Conservation (phyloP, 176 grass and related monocot genomes). For the Aechmea fasciata region DNA sequence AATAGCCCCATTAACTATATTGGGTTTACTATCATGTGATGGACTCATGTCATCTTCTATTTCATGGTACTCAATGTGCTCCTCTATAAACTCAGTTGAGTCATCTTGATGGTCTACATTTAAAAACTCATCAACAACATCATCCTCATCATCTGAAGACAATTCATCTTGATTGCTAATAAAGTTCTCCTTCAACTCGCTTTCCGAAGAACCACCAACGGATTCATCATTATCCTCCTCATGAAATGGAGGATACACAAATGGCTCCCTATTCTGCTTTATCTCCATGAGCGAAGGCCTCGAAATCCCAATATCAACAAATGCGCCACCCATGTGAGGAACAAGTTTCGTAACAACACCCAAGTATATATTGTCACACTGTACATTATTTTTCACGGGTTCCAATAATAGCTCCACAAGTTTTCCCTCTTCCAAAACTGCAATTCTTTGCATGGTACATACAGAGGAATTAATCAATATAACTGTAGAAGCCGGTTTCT, state of each 20-base stretch:
- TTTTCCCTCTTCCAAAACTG: conserved; percentile 83
- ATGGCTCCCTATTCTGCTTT: conserved; percentile 70
- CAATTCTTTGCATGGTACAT: conserved; percentile 85
- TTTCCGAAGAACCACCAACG: conserved; percentile 20
- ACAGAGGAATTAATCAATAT: conserved; percentile 89
- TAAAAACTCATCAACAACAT: conserved; percentile 41
- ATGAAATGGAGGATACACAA: conserved; percentile 61
- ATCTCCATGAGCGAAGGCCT: conserved; percentile 75
- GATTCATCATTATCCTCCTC: conserved; percentile 25
- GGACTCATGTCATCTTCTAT: conserved; percentile 30
- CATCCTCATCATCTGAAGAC: conserved; percentile 36
- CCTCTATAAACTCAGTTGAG: conserved; percentile 26
- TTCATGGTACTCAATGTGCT: conserved; percentile 22
- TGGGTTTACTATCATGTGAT: conserved; percentile 28
- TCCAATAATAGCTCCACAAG: conserved; percentile 83
- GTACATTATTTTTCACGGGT: conserved; percentile 87
- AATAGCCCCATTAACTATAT: conserved; percentile 15
- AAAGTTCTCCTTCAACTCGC: conserved; percentile 5
- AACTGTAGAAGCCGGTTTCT: conserved; percentile 49
- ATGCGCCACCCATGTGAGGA: conserved; percentile 85
- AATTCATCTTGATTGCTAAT: conserved; percentile 22
- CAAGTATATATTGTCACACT: conserved; percentile 90
- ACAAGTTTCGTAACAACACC: conserved; percentile 74
- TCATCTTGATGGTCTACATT: conserved; percentile 36
- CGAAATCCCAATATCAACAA: conserved; percentile 87